Conservation (phyloP, 164 flowering plant species). For the Cinnamomum chago region DNA sequence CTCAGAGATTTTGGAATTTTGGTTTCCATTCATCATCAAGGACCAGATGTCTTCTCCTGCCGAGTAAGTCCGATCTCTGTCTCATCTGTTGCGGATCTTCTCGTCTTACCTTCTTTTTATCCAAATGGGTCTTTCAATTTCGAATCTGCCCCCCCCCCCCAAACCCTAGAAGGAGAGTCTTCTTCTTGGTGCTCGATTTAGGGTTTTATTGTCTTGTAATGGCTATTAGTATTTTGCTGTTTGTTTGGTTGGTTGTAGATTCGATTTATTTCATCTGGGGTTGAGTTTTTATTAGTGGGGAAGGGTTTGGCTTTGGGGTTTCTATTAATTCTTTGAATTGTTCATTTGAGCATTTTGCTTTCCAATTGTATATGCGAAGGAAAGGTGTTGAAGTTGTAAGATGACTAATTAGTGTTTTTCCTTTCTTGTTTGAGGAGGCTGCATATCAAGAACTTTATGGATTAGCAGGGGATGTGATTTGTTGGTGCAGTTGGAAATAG, state of each 20-base stretch:
- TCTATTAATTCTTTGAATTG: background rate
- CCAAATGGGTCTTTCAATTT: background rate
- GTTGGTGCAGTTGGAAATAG: background rate
- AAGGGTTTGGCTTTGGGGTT: background rate
- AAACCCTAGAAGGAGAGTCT: background rate
- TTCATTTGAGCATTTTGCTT: background rate
- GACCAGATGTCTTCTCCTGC: no score
- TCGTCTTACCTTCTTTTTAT: background rate
- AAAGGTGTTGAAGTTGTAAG: background rate
- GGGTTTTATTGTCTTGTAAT: no score
- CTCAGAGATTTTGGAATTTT: no score
- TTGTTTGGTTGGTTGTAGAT: no score
- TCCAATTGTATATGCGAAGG: background rate
- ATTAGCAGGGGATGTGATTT: background rate
- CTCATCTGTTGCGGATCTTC: background rate
- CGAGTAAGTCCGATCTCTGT: no score
- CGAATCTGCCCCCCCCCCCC: background rate
- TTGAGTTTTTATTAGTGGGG: background rate
- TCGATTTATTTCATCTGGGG: no score
- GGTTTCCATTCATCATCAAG: no score
- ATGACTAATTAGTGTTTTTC: background rate
- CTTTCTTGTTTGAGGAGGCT: background rate
- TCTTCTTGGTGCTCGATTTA: background rate
- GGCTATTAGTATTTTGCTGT: no score
- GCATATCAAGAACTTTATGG: background rate